Evolutionary conservation across 805 yeast species (phyloP), one percentile per base, ranked within the genome.

Genomic region (Wickerhamomyces queroliae): DNA sequence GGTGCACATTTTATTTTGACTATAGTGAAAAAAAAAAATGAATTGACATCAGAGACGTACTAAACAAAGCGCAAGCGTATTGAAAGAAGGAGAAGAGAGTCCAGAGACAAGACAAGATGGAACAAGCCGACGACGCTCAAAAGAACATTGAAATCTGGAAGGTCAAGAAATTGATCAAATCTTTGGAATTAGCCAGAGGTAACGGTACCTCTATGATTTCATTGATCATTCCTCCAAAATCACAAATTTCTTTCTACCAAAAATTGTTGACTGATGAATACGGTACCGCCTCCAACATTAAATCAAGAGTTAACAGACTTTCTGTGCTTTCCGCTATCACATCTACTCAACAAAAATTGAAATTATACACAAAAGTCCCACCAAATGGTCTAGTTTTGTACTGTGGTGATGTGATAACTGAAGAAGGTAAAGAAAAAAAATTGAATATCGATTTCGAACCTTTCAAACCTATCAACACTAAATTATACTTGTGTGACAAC

Each of bases 181-280:
- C 83, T 44, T 75, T 93, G 53, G 93, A 93, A 62, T 70, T 69
- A 55, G 98, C 98, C 39, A 79, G 96, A 64, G 99, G 99, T 64
- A 93, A 91, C 63, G 99, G 99, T 66, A 93, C 99, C 35, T 93
- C 99, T 19, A 93, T 93, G 98, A 93, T 93, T 60, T 89, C 97
- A 21, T 73, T 93, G 61, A 86, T 93, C 54, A 87, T 90, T 49
- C 96, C 99, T 32, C 99, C 99, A 54, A 82, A 78, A 62, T 91
- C 95, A 43, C 99, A 93, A 67, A 83, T 93, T 56, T 74, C 98
- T 11, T 76, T 87, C 56, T 76, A 75, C 42, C 89, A 83, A 59
- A 90, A 86, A 67, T 84, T 87, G 90, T 75, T 93, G 65, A 87
- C 97, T 4, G 98, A 93, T 69, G 99, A 93, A 70, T 90, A 89